Conservation (phyloP, 2,329 filamentous ascomycete genomes). For the Fusarium incarnatum region DNA sequence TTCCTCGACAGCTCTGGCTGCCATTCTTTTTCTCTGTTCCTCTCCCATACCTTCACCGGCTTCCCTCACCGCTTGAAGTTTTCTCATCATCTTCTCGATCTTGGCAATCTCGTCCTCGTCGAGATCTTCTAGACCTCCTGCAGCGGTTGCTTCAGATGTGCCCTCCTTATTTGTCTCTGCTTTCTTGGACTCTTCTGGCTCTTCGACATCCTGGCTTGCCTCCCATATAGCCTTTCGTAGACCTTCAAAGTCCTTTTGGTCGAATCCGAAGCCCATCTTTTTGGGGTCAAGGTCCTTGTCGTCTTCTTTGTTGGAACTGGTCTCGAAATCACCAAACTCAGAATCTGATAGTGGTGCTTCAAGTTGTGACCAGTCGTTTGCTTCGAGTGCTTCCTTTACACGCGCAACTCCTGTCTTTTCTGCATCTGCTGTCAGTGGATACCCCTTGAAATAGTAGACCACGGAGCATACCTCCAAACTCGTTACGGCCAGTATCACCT, state of each 20-base stretch:
- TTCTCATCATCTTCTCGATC: constrained; percentile 72
- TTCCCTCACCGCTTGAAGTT: constrained; percentile 70
- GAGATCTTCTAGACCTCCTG: constrained; percentile 56
- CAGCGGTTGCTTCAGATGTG: not conserved
- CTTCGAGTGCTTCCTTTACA: constrained; percentile 70
- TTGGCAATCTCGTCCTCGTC: constrained; percentile 67
- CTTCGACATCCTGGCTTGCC: constrained; percentile 45
- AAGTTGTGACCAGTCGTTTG: constrained; percentile 71
- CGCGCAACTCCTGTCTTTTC: constrained; percentile 70
- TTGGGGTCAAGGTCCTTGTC: constrained; percentile 58
- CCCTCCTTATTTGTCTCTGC: constrained; percentile 28
- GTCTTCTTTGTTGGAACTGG: constrained; percentile 50
- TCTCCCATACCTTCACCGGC: constrained; percentile 69
- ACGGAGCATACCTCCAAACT: constrained; percentile 65
- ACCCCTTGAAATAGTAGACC: not conserved
- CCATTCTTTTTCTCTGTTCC: constrained; percentile 70
- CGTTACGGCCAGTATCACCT: constrained; percentile 59
- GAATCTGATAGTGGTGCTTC: constrained; percentile 43
- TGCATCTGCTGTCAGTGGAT: constrained; percentile 46
- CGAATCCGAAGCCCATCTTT: constrained; percentile 64
- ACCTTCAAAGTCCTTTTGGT: constrained; percentile 64
- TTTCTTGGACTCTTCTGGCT: constrained; percentile 15
- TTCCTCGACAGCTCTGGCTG: constrained; percentile 70
- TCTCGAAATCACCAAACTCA: constrained; percentile 51
- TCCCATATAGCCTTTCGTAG: constrained; percentile 65